phyloP scores from a whole-genome alignment of 1,139 yeast genomes.

The Candida sojae region DNA sequence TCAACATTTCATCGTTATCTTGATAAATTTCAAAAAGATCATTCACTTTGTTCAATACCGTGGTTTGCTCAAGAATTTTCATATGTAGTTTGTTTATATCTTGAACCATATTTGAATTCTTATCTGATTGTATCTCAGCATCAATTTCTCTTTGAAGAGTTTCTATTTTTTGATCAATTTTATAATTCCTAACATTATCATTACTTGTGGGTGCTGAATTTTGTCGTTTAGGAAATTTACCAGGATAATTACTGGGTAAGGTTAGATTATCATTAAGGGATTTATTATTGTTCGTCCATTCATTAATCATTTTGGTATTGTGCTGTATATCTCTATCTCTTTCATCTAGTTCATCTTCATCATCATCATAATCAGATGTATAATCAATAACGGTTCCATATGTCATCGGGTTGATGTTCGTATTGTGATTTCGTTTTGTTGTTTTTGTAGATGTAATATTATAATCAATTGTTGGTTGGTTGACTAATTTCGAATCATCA shows the following conservation, averaged over 20 bases:
- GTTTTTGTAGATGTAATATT: constrained; percentile 21
- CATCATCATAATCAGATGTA: constrained; percentile 4
- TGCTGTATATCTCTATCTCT: constrained; percentile 18
- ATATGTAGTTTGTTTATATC: constrained; percentile 14
- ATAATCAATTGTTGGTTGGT: constrained; percentile 43
- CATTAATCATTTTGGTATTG: constrained; percentile 12
- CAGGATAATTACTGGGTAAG: constrained; percentile 23
- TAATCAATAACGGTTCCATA: constrained; percentile 6
- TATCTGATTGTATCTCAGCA: constrained; percentile 14
- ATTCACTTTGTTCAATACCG: constrained; percentile 22
- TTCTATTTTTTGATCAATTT: constrained; percentile 13
- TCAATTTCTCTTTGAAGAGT: constrained; percentile 19
- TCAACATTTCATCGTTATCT: constrained; percentile 9
- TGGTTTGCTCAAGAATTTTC: constrained; percentile 22
- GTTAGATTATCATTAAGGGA: constrained; percentile 12
- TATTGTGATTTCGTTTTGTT: background rate
- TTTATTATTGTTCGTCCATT: constrained; percentile 9
- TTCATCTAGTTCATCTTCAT: constrained; percentile 22
- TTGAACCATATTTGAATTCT: constrained; percentile 10
- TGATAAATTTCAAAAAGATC: constrained; percentile 21
- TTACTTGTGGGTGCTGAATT: constrained; percentile 1
- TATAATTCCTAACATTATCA: constrained; percentile 1
- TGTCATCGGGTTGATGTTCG: background rate
- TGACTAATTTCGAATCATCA: constrained; percentile 24
- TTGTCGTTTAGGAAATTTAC: constrained; percentile 17